These are phyloP conservation scores for Nemania sp. DNA, from an alignment of 2,329 filamentous ascomycete genomes.

Conservation along the genomic window DNA sequence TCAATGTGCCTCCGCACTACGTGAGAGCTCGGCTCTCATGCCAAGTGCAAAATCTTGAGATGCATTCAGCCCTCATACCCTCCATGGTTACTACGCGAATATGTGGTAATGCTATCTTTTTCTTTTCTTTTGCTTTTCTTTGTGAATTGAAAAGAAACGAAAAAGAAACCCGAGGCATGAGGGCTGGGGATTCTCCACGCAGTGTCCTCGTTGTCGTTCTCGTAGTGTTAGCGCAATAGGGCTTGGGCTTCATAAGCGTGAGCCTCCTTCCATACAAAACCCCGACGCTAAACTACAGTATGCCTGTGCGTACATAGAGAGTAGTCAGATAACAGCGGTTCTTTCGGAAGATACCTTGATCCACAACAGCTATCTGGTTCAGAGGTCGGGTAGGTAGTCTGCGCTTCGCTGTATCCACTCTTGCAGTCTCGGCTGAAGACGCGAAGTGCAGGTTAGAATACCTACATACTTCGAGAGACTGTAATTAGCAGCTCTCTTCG, in stretches of 20 bases:
- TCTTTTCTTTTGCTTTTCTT: too few relatives aligned
- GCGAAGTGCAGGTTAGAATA: slow-evolving; percentile 8
- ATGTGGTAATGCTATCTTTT: background rate
- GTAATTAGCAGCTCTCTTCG: slow-evolving; percentile 3
- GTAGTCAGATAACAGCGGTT: background rate
- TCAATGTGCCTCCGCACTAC: slow-evolving; percentile 1
- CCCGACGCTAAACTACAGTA: slow-evolving; percentile 1
- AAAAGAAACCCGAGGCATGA: too few relatives aligned
- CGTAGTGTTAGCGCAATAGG: background rate
- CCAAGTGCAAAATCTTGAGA: background rate
- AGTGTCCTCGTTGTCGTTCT: too few relatives aligned
- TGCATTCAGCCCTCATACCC: background rate
- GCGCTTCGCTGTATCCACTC: slow-evolving; percentile 18
- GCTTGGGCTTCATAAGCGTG: background rate
- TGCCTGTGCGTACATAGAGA: too few relatives aligned
- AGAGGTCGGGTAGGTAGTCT: slow-evolving; percentile 9
- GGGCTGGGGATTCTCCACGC: too few relatives aligned
- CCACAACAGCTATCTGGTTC: slow-evolving; percentile 7
- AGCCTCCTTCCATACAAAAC: background rate
- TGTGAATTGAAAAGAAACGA: background rate
- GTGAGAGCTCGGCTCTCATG: background rate
- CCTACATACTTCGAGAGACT: slow-evolving; percentile 2
- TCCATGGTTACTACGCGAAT: background rate
- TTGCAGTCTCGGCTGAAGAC: slow-evolving; percentile 17
- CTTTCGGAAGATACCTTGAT: slow-evolving; percentile 20